A percentile compares a stretch with the other conserved stretches of the same genome.
Evolutionary conservation across 306 rosid species (phyloP).

Genomic region (Arachis hypogaea): DNA sequence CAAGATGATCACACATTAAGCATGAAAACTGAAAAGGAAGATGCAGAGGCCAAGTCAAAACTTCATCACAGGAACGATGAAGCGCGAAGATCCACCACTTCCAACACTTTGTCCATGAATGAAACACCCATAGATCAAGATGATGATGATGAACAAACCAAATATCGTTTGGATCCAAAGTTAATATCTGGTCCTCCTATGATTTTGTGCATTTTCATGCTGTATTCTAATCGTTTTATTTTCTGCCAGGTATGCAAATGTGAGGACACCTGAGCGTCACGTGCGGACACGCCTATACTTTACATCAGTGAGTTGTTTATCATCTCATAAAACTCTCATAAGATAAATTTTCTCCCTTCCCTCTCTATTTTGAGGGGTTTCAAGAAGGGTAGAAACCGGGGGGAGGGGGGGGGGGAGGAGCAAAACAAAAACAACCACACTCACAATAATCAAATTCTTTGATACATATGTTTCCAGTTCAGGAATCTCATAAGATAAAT

Average conservation of each 20-base stretch:
- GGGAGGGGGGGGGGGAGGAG: too few relatives aligned
- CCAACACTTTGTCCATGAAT: constrained; percentile 62
- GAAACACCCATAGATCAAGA: constrained; percentile 80
- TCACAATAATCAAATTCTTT: background rate
- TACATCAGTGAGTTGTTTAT: constrained; percentile 78
- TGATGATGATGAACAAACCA: constrained; percentile 92
- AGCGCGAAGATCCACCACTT: constrained; percentile 47
- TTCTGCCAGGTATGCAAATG: constrained; percentile 90
- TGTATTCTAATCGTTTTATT: constrained; percentile 30
- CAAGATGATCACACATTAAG: constrained; percentile 54
- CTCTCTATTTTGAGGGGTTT: too few relatives aligned
- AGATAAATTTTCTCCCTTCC: constrained; percentile 1
- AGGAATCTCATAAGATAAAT: constrained; percentile 11
- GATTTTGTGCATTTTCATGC: constrained; percentile 21
- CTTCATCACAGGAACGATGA: constrained; percentile 67
- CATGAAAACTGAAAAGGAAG: constrained; percentile 56
- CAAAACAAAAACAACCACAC: too few relatives aligned
- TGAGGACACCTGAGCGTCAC: constrained; percentile 94
- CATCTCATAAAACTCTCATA: constrained; percentile 12
- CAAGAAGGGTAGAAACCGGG: too few relatives aligned
- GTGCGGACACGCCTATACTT: constrained; percentile 97
- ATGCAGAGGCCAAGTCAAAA: constrained; percentile 59
- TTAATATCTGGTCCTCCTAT: constrained; percentile 38
- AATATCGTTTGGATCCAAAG: constrained; percentile 99
- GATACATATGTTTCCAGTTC: constrained; percentile 4